Evolutionary conservation across 1,284 basidiomycete species (phyloP), one percentile per base, ranked within the genome.

Genomic region (Irpex sp.): DNA sequence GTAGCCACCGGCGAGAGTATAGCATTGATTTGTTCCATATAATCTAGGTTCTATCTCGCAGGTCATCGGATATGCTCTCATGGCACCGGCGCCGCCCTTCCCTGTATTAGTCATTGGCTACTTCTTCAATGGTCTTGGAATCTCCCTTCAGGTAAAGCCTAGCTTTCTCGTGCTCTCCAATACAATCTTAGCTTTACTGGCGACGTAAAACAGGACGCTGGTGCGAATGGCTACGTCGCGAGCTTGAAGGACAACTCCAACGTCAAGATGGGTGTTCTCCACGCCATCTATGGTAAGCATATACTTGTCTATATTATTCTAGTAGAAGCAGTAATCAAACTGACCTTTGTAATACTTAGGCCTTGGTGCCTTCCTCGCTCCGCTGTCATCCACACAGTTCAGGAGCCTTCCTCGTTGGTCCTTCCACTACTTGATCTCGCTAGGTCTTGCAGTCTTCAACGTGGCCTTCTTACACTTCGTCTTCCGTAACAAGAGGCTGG

Each of bases 301-400:
- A n/a, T 36, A 51, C 54, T 6, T 7, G 1, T 57, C 56, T 7
- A 8, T 36, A 13, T 13, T 48, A n/a, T n/a, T n/a, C 15, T 51
- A 31, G 40, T 36, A 15, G 26, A 37, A n/a, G 21, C 21, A 26
- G 21, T 2, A 26, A 3, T 26, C 21, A 26, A 26, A 26, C 57
- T 31, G 47, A 17, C 40, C 51, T 36, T 11, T 21, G 26, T 31
- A 5, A 8, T 59, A 13, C 8, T 15, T 59, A 88, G 86, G 87
- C 2, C 72, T 79, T 5, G 89, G 88, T 1, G 88, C 87, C 2
- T 72, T 89, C 3, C 73, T 77, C 7, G 76, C 87, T 3, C 89
- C 89, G 2, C 78, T 91, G 9, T 78, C 85, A 0, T 79, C 88
- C 0, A 91, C 88, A 0, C 84, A 87, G 55, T 90, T 91, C 65